Percentiles rank a stretch among this genome's conserved stretches.
Conservation (phyloP, 768 basidiomycete genomes). For the Galerina marginata region DNA sequence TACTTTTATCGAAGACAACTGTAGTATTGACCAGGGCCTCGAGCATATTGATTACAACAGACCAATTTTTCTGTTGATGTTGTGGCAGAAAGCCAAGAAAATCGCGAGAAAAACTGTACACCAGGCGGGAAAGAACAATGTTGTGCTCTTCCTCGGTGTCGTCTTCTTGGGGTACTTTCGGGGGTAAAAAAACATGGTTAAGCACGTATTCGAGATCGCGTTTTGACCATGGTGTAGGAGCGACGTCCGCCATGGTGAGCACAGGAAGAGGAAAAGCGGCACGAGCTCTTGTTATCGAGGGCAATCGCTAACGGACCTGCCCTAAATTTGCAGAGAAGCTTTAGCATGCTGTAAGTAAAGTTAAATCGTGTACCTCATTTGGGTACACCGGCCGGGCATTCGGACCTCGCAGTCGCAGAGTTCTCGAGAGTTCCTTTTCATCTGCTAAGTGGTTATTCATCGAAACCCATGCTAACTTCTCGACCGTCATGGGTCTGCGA, state of each 20-base stretch:
- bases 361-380: too few species aligned
- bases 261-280: neutral
- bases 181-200: conserved; percentile 48
- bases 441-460: too few species aligned
- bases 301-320: too few species aligned
- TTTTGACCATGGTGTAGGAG: conserved; percentile 1
- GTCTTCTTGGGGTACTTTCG: conserved; percentile 42
- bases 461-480: too few species aligned
- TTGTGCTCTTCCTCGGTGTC: conserved; percentile 34
- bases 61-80: conserved; percentile 31
- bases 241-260: conserved; percentile 12
- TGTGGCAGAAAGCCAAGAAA: conserved; percentile 22
- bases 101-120: conserved; percentile 21
- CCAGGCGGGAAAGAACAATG: conserved; percentile 26
- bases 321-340: too few species aligned
- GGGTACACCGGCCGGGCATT: too few species aligned
- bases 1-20: neutral
- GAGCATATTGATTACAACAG: conserved; percentile 33
- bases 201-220: conserved; percentile 33
- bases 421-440: too few species aligned
- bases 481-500: too few species aligned
- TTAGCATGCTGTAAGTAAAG: too few species aligned
- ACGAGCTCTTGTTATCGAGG: too few species aligned
- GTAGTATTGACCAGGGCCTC: conserved; percentile 16
- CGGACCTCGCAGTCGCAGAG: too few species aligned